Evolutionary conservation across 106 monocot genomes (phyloP).

Genomic region (Hemerocallis citrina): DNA sequence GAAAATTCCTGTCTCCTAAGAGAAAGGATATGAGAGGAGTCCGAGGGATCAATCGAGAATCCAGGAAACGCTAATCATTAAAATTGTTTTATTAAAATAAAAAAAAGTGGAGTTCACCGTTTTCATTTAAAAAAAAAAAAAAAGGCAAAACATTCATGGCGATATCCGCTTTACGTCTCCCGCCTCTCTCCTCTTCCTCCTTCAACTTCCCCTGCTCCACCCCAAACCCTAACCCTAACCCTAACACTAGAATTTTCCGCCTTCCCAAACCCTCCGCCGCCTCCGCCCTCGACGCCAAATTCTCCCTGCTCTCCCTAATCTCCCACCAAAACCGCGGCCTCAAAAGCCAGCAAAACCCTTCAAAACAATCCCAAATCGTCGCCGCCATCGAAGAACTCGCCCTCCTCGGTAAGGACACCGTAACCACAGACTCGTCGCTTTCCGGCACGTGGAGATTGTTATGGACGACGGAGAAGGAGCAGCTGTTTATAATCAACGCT

Average conservation of each 20-base stretch:
- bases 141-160: background rate
- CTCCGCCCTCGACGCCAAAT: conserved; percentile 26
- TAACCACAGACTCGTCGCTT: conserved; percentile 41
- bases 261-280: background rate
- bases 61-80: too few species aligned
- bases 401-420: conserved; percentile 11
- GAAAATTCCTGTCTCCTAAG: too few species aligned
- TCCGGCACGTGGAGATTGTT: conserved; percentile 82
- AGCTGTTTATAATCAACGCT: conserved; percentile 83
- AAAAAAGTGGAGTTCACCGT: too few species aligned
- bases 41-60: too few species aligned
- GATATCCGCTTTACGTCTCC: background rate
- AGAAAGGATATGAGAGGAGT: too few species aligned
- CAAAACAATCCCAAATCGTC: conserved; percentile 48
- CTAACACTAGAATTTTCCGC: background rate
- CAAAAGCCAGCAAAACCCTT: conserved; percentile 37
- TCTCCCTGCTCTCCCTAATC: conserved; percentile 52
- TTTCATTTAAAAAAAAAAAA: too few species aligned
- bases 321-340: conserved; percentile 60
- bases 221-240: conserved; percentile 3
- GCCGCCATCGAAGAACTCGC: conserved; percentile 53
- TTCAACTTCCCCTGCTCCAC: background rate
- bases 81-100: too few species aligned
- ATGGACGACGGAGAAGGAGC: conserved; percentile 95
- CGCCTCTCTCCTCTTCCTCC: background rate